Evolutionary conservation across 495 filamentous ascomycete genomes (phyloP), one percentile per base, ranked within the genome.

Genomic region (Penicillium steckii): DNA sequence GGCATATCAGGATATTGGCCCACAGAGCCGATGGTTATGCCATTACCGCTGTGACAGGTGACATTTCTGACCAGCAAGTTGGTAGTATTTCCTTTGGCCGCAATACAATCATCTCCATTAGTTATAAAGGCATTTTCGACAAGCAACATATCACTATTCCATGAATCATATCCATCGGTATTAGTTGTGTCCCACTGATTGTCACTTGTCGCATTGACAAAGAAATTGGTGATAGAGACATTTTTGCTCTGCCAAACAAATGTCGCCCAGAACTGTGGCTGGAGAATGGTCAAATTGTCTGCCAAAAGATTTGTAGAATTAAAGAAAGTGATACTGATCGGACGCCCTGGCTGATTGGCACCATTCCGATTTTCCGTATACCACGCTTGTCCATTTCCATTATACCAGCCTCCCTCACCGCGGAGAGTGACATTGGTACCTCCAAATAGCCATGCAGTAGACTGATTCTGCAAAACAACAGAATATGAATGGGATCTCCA

Each of bases 331-430:
- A 78, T 68, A 25, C 58, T 64, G 42, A 75, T 73, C 10, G 75
- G 74, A 15, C 75, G 66, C 22, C 76, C 65, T 7, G 72, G 75
- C 25, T 73, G 71, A 44, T 77, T 77, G 47, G 66, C 58, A 12
- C 47, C 44, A 35, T 66, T 66, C 4, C 46, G 47, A 46, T 66
- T 66, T 32, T 66, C 53, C 1, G 60, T 60, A 41, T 78, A 76
- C 73, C 76, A 79, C 2, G 65, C 58, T 41, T 78, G 73, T 13
- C 76, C 76, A 38, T 78, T 76, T 12, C 76, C 76, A 48, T 78
- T 64, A 15, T 78, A 61, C 29, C 69, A 72, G 21, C 76, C 76
- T 8, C 70, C 74, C 38, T 69, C 47, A 4, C 44, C 43, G 2
- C 71, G 70, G 18, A 68, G 52, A 30, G 77, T 53, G 33, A 55